Evolutionary conservation across 2,329 filamentous ascomycete genomes (phyloP).

Genomic region (Colletotrichum sp.): DNA sequence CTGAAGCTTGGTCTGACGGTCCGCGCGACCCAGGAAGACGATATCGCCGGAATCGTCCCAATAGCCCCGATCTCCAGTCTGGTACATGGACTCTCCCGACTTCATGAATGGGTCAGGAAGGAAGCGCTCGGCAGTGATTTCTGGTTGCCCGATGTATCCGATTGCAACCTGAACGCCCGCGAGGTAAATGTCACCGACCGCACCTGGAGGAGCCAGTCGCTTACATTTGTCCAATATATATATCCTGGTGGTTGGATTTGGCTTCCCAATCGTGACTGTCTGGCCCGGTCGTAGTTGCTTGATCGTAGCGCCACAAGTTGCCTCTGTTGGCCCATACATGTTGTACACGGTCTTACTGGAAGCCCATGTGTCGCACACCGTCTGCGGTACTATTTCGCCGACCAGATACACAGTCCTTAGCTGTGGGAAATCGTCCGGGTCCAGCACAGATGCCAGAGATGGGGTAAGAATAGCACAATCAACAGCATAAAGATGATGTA

Average conservation of each 20-base stretch:
- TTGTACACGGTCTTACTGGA: slow-evolving; percentile 37
- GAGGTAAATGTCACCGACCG: slow-evolving; percentile 45
- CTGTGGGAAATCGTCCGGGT: slow-evolving; percentile 34
- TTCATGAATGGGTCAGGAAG: slow-evolving; percentile 26
- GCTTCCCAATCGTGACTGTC: slow-evolving; percentile 29
- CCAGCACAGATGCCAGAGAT: slow-evolving; percentile 35
- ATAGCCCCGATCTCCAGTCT: slow-evolving; percentile 41
- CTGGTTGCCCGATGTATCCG: slow-evolving; percentile 42
- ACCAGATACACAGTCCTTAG: slow-evolving; percentile 39
- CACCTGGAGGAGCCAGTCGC: slow-evolving; percentile 34
- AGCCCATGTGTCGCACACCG: slow-evolving; percentile 36
- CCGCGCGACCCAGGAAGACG: slow-evolving; percentile 37
- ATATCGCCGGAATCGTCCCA: slow-evolving; percentile 37
- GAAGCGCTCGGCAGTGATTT: slow-evolving; percentile 33
- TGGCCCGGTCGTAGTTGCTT: slow-evolving; percentile 26
- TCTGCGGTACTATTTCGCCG: slow-evolving; percentile 40
- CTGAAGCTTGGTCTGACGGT: slow-evolving; percentile 35
- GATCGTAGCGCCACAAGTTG: slow-evolving; percentile 41
- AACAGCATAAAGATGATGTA: slow-evolving; percentile 32
- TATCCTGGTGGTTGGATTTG: slow-evolving; percentile 32
- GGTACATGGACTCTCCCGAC: slow-evolving; percentile 37
- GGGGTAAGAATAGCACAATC: slow-evolving; percentile 42
- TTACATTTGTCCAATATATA: slow-evolving; percentile 41
- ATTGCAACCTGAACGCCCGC: slow-evolving; percentile 46
- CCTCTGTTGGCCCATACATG: slow-evolving; percentile 49